Conservation (phyloP, 2,329 filamentous ascomycete species). For the Kalmusia sp. region DNA sequence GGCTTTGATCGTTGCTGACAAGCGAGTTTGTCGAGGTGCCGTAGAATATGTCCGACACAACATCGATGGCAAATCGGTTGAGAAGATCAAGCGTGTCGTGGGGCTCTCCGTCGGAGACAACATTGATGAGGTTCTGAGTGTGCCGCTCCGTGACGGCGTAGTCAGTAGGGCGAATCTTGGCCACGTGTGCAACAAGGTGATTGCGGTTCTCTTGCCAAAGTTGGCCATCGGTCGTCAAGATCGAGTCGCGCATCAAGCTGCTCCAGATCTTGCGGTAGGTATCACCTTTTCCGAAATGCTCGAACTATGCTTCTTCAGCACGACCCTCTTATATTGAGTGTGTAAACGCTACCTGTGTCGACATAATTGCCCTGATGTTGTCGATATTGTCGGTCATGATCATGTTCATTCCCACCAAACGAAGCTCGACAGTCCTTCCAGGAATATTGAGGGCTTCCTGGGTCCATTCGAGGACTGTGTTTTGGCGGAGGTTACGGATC, state of each 20-base stretch:
- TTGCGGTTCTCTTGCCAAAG: constrained; percentile 10
- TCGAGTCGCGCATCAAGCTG: constrained; percentile 14
- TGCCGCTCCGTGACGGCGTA: constrained; percentile 13
- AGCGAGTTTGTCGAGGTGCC: constrained; percentile 12
- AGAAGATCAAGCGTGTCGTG: constrained; percentile 12
- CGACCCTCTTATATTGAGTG: too few species aligned
- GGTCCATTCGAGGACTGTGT: constrained; percentile 1
- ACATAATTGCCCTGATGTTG: not conserved
- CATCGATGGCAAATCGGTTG: constrained; percentile 16
- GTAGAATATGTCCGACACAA: constrained; percentile 18
- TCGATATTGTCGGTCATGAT: constrained; percentile 1
- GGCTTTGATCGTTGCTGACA: constrained; percentile 11
- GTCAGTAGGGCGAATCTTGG: constrained; percentile 13
- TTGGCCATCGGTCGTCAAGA: constrained; percentile 12
- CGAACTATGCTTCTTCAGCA: not conserved
- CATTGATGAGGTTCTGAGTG: constrained; percentile 7
- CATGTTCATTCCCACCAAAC: not conserved
- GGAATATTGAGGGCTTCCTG: not conserved
- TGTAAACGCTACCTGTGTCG: constrained; percentile 1
- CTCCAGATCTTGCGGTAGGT: constrained; percentile 15
- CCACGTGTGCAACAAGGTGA: constrained; percentile 11
- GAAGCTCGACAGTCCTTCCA: not conserved
- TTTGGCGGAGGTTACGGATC: not conserved
- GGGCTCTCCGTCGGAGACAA: constrained; percentile 8
- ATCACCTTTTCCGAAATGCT: not conserved